A percentile compares a stretch with the other conserved stretches of the same genome.
phyloP scores from a whole-genome alignment of 2,329 filamentous ascomycete genomes.

The Exophiala mesophila region DNA sequence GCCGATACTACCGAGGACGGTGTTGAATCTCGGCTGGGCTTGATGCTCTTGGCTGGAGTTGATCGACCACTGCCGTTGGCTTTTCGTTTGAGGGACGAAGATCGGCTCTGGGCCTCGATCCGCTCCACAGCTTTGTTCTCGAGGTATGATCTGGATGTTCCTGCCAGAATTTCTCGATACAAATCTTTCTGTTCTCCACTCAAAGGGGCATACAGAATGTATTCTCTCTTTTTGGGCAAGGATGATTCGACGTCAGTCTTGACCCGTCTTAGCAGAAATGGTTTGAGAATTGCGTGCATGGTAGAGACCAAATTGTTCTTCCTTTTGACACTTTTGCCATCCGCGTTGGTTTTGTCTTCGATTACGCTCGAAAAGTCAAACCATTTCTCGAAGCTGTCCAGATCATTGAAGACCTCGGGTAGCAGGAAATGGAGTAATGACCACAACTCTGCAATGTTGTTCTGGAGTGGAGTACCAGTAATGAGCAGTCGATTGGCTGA shows the following conservation, averaged over 20 bases:
- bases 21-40: slow-evolving; percentile 70
- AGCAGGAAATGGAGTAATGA: slow-evolving; percentile 89
- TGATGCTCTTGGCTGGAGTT: slow-evolving; percentile 64
- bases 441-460: slow-evolving; percentile 93
- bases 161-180: slow-evolving; percentile 80
- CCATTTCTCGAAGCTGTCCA: slow-evolving; percentile 90
- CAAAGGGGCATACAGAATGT: slow-evolving; percentile 89
- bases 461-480: slow-evolving; percentile 90
- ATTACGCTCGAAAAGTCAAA: slow-evolving; percentile 94
- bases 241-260: slow-evolving; percentile 90
- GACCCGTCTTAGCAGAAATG: slow-evolving; percentile 77
- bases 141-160: slow-evolving; percentile 54
- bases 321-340: slow-evolving; percentile 67
- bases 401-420: slow-evolving; percentile 86
- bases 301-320: slow-evolving; percentile 77
- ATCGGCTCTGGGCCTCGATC: slow-evolving; percentile 40
- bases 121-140: slow-evolving; percentile 48
- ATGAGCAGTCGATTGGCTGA: slow-evolving; percentile 89
- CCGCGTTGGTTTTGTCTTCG: slow-evolving; percentile 71
- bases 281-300: slow-evolving; percentile 88
- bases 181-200: slow-evolving; percentile 86
- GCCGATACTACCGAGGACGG: slow-evolving; percentile 53
- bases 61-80: slow-evolving; percentile 39
- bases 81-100: slow-evolving; percentile 56
- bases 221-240: slow-evolving; percentile 94